These are phyloP conservation scores for Coemansia sp. DNA, from an alignment of 192 early-diverging fungal species.

Conservation along the genomic window DNA sequence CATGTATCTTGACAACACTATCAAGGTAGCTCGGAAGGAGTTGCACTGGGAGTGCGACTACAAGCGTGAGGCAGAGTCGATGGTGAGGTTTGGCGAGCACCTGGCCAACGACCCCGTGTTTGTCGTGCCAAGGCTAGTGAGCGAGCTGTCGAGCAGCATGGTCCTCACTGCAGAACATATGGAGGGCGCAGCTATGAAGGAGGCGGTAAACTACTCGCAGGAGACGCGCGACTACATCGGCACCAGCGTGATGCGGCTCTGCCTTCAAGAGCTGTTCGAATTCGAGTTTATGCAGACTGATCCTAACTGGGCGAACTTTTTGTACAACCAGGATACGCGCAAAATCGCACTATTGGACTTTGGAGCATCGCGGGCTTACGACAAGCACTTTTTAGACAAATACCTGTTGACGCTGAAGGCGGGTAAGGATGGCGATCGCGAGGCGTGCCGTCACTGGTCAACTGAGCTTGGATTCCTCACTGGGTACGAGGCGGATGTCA, in stretches of 20 bases:
- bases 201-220: constrained; percentile 63
- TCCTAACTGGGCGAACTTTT: constrained; percentile 99
- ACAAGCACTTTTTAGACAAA: constrained; percentile 68
- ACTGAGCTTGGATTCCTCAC: constrained; percentile 89
- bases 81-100: constrained; percentile 68
- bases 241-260: constrained; percentile 74
- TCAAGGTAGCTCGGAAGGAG: constrained; percentile 86
- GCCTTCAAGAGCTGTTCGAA: constrained; percentile 87
- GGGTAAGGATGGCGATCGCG: constrained; percentile 72
- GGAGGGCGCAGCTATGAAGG: constrained; percentile 69
- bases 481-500: constrained; percentile 86
- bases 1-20: constrained; percentile 95
- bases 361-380: constrained; percentile 87
- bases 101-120: constrained; percentile 65
- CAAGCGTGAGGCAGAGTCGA: constrained; percentile 77
- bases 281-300: constrained; percentile 99
- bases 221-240: constrained; percentile 67
- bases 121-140: constrained; percentile 75
- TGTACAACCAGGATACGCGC: constrained; percentile 71
- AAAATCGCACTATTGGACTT: constrained; percentile 93
- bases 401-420: constrained; percentile 79
- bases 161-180: constrained; percentile 84
- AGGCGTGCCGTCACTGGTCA: constrained; percentile 76
- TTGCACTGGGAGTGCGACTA: constrained; percentile 96
- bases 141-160: constrained; percentile 67